Evolutionary conservation across 768 basidiomycete genomes (phyloP).

Genomic region (Agrocybe pediades): DNA sequence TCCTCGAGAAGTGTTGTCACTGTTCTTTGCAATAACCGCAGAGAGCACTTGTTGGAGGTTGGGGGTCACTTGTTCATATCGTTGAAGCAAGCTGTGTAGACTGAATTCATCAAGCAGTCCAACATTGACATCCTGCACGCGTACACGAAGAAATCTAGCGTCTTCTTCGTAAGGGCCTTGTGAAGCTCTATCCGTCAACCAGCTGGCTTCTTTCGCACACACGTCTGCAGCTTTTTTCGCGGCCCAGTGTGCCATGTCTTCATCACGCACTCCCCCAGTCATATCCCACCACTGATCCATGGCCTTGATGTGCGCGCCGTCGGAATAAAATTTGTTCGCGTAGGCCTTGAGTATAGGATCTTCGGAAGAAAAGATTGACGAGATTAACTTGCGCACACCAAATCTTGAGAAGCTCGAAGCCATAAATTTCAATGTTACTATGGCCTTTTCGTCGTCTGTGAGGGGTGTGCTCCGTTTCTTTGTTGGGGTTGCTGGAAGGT

Average conservation of each 20-base stretch:
- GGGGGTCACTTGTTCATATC: constrained; percentile 11
- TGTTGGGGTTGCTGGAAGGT: neutral
- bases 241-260: constrained; percentile 4
- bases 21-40: neutral
- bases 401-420: neutral
- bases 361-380: constrained; percentile 5
- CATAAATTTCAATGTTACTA: constrained; percentile 5
- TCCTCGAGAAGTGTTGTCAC: neutral
- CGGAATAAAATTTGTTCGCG: constrained; percentile 5
- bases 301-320: neutral
- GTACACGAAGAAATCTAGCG: constrained; percentile 6
- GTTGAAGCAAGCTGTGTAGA: neutral
- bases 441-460: constrained; percentile 4
- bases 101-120: constrained; percentile 12
- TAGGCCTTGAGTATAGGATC: neutral
- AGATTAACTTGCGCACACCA: constrained; percentile 4
- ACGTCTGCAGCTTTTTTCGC: constrained; percentile 4
- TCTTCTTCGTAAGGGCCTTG: constrained; percentile 3
- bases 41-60: constrained; percentile 14
- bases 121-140: constrained; percentile 7
- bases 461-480: neutral
- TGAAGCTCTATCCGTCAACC: constrained; percentile 5
- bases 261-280: neutral
- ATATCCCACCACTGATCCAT: constrained; percentile 8
- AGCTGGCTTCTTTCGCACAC: constrained; percentile 5